Base-by-base conservation (phyloP, 768 basidiomycete species). In the Xanthoconium stramineum region DNA sequence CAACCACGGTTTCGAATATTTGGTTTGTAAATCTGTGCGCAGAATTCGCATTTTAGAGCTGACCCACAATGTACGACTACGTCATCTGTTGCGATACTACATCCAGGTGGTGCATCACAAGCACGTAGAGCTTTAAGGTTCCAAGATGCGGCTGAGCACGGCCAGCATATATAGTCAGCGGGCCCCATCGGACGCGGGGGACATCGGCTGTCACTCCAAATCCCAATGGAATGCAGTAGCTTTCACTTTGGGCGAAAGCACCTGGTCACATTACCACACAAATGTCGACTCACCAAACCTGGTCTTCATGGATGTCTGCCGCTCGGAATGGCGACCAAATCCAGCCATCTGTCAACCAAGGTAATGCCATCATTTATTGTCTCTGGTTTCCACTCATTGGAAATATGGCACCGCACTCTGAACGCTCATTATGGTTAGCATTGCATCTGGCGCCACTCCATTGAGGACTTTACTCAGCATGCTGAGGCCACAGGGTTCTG, bases 361-460 rank as follows among this genome's bases (percentile, higher is more conserved):
- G 65, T 62, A 17, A 56, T n/a, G 65, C 15, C 15, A 48, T 60
- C 33, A 14, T 12, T 12, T 52, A 67, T 62, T 67, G 65, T 65
- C 36, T 17, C 45, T 48, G 28, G 29, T 52, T 58, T 40, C 47
- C 52, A 42, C 61, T 67, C 43, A 56, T 52, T 38, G 53, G 54
- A 53, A 40, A 38, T 46, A 45, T 28, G 55, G 56, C 37, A 47
- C 30, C 32, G 47, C 24, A 13, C 24, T 24, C 4, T 24, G 24
- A 24, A 24, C 24, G 24, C 24, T 24, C 24, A 24, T 24, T 24
- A 4, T 24, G 24, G 24, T 24, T 2, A 24, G 24, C 24, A 24
- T 24, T 24, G 24, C 24, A 24, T 24, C 24, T 4, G 24, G 24
- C 24, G 2, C 24, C 24, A 24, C 24, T 24, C 24, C 24, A 24